Evolutionary conservation across 495 filamentous ascomycete species (phyloP), one percentile per base, ranked within the genome.

Genomic region (Neurospora sp.): DNA sequence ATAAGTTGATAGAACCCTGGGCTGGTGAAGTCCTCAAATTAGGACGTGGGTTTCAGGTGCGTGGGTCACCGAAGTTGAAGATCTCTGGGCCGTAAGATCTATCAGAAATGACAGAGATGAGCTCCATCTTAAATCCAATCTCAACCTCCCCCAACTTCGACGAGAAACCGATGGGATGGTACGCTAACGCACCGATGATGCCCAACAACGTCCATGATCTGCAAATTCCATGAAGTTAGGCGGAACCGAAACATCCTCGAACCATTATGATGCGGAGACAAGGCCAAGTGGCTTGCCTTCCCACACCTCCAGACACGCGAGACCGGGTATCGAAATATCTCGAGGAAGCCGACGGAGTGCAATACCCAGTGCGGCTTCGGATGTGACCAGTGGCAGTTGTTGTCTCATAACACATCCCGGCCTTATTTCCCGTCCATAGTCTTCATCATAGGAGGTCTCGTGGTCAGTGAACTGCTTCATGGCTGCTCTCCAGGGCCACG

Each of bases 81-180:
- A 20, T 46, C 39, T 39, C 38, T 27, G 27, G 48, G 1, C 12
- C 14, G 14, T 14, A 61, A 75, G 75, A 75, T 76, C 69, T 69
- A 31, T 75, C 75, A 75, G 31, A 76, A 76, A 75, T 75, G 75
- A 76, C 40, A 75, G 75, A 75, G 53, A 73, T 69, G 40, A 37
- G 14, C 12, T 22, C 71, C 39, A 31, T 69, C 10, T 16, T 69
- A 42, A 31, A 27, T 35, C 40, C 20, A 38, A 68, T 40, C 39
- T 18, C 70, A 12, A 10, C 2, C 22, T n/a, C 3, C 16, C 14
- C 3, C n/a, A 69, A 8, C 31, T 16, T 31, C 4, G 39, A 44
- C 27, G 16, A 68, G 42, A 46, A 73, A 27, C 72, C 69, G 39
- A 73, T 20, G 46, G n/a, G 8, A 12, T 39, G 72, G 69, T 14